These are phyloP conservation scores for Talaromyces marneffei DNA, from an alignment of 2,329 filamentous ascomycete species.

Conservation along the genomic window DNA sequence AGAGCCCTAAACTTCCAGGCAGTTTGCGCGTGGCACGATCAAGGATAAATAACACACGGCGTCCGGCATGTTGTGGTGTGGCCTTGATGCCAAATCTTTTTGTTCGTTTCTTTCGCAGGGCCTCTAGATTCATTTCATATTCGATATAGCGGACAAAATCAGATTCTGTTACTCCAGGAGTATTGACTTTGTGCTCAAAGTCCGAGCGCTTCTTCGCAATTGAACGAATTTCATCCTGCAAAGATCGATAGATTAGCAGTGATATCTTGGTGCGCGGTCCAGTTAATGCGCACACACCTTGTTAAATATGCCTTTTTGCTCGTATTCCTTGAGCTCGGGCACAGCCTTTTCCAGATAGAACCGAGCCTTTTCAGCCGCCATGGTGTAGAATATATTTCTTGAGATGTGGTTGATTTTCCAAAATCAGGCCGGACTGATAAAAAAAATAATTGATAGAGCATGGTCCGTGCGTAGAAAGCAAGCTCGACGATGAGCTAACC, in stretches of 20 bases:
- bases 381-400: slow-evolving; percentile 33
- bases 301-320: slow-evolving; percentile 84
- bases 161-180: slow-evolving; percentile 65
- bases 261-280: slow-evolving; percentile 1
- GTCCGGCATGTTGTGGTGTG: slow-evolving; percentile 66
- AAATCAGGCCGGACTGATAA: not conserved
- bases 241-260: slow-evolving; percentile 1
- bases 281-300: slow-evolving; percentile 47
- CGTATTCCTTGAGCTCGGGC: slow-evolving; percentile 85
- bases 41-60: slow-evolving; percentile 81
- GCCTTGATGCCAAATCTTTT: slow-evolving; percentile 72
- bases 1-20: slow-evolving; percentile 71
- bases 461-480: not conserved
- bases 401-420: not conserved
- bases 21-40: slow-evolving; percentile 82
- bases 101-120: slow-evolving; percentile 74
- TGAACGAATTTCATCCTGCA: slow-evolving; percentile 77
- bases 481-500: not conserved
- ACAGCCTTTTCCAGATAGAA: slow-evolving; percentile 92
- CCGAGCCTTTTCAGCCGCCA: slow-evolving; percentile 90
- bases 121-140: slow-evolving; percentile 63
- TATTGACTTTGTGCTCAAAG: slow-evolving; percentile 85
- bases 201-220: slow-evolving; percentile 88
- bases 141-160: slow-evolving; percentile 82
- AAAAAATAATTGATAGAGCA: not conserved